A percentile compares a stretch with the other conserved stretches of the same genome.
These are phyloP conservation scores for Epichloe gansuensis DNA, from an alignment of 2,329 filamentous ascomycete genomes.

Conservation along the genomic window DNA sequence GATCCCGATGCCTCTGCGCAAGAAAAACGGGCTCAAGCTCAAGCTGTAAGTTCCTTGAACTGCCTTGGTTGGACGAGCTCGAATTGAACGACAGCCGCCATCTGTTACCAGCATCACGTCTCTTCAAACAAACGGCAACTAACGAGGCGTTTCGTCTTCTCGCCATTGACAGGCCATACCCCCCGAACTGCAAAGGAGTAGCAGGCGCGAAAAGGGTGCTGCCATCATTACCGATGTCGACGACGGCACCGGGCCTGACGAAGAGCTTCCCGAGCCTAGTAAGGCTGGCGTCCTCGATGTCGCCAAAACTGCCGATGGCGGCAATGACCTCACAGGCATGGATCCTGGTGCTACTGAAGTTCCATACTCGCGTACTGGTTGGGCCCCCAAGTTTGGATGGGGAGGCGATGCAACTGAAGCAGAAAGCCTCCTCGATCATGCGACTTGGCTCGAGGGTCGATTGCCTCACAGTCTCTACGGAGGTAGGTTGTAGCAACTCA, in stretches of 20 bases:
- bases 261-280: slow-evolving; percentile 65
- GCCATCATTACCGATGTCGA: slow-evolving; percentile 70
- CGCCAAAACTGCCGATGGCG: slow-evolving; percentile 35
- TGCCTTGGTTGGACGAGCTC: not conserved
- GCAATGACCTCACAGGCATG: slow-evolving; percentile 34
- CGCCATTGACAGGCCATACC: slow-evolving; percentile 21
- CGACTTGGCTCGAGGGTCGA: slow-evolving; percentile 73
- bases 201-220: slow-evolving; percentile 40
- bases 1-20: slow-evolving; percentile 72
- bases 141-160: not conserved
- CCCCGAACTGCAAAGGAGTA: slow-evolving; percentile 22
- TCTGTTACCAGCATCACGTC: not conserved
- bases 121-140: not conserved
- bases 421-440: slow-evolving; percentile 70
- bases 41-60: slow-evolving; percentile 45
- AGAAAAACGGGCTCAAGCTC: slow-evolving; percentile 70
- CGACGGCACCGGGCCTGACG: slow-evolving; percentile 53
- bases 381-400: slow-evolving; percentile 77
- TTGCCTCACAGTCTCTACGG: slow-evolving; percentile 86
- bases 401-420: slow-evolving; percentile 40
- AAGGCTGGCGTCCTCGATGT: slow-evolving; percentile 54
- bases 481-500: slow-evolving; percentile 36
- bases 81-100: not conserved
- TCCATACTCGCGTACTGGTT: slow-evolving; percentile 51
- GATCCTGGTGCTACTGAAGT: slow-evolving; percentile 39